Evolutionary conservation across 1,139 yeast genomes (phyloP).

Genomic region (Suhomyces anneliseae): DNA sequence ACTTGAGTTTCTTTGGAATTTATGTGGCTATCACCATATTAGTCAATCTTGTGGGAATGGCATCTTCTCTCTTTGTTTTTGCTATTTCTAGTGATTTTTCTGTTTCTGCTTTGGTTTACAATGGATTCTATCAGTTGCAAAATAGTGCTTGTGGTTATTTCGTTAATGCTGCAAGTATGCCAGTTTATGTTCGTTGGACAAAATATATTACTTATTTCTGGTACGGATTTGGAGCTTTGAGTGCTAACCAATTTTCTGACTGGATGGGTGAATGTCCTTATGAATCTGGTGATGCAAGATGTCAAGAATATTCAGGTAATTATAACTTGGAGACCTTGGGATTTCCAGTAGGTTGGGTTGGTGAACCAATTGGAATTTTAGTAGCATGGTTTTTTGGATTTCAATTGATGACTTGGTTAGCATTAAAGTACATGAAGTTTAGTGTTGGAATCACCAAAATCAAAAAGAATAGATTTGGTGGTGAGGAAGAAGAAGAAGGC

Average conservation of each 20-base stretch:
- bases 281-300: slow-evolving; percentile 24
- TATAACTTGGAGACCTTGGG: slow-evolving; percentile 60
- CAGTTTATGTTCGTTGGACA: slow-evolving; percentile 85
- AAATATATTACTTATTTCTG: slow-evolving; percentile 74
- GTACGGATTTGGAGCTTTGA: slow-evolving; percentile 72
- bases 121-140: slow-evolving; percentile 67
- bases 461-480: slow-evolving; percentile 34
- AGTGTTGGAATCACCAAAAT: slow-evolving; percentile 56
- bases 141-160: slow-evolving; percentile 82
- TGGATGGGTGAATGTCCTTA: slow-evolving; percentile 60
- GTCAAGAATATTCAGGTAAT: slow-evolving; percentile 52
- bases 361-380: slow-evolving; percentile 61
- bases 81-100: slow-evolving; percentile 66
- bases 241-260: slow-evolving; percentile 64
- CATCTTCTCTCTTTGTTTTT: slow-evolving; percentile 56
- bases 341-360: slow-evolving; percentile 63
- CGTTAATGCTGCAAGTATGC: slow-evolving; percentile 71
- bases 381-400: slow-evolving; percentile 62
- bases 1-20: slow-evolving; percentile 52
- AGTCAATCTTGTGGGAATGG: slow-evolving; percentile 55
- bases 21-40: slow-evolving; percentile 62
- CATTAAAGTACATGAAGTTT: slow-evolving; percentile 47
- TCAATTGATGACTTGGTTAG: slow-evolving; percentile 47
- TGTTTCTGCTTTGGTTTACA: slow-evolving; percentile 61
- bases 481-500: slow-evolving; percentile 25